These are phyloP conservation scores for Nelumbo lutea DNA, from an alignment of 164 flowering plant genomes.

Conservation along the genomic window DNA sequence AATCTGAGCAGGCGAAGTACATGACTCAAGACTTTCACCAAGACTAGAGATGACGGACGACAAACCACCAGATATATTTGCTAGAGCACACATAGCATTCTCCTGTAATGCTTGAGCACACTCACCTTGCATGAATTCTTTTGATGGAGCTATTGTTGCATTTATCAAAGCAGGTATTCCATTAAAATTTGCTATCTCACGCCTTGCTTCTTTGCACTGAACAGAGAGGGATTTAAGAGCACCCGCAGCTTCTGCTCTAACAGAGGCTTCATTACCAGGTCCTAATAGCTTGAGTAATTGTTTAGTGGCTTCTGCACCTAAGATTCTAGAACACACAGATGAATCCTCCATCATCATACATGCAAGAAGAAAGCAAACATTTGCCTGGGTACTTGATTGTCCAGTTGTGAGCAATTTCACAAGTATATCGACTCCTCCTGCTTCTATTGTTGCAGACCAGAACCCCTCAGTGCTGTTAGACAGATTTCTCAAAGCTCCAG, in stretches of 20 bases:
- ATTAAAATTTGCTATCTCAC: slow-evolving; percentile 54
- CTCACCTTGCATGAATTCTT: slow-evolving; percentile 87
- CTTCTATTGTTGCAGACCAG: slow-evolving; percentile 29
- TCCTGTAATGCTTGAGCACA: slow-evolving; percentile 82
- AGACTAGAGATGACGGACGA: slow-evolving; percentile 78
- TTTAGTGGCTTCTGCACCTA: not conserved
- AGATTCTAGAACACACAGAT: not conserved
- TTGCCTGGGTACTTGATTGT: slow-evolving; percentile 58
- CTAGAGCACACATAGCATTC: slow-evolving; percentile 87
- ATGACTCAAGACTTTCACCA: slow-evolving; percentile 78
- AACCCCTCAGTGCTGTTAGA: slow-evolving; percentile 66
- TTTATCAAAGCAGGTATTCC: slow-evolving; percentile 78
- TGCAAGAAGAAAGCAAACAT: slow-evolving; percentile 75
- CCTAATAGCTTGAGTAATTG: not conserved
- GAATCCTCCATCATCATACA: slow-evolving; percentile 31
- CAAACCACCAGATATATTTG: slow-evolving; percentile 80
- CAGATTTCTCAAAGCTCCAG: slow-evolving; percentile 65
- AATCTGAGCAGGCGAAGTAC: slow-evolving; percentile 64
- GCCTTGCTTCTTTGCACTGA: slow-evolving; percentile 66
- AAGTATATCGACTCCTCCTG: slow-evolving; percentile 42
- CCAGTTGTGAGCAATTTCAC: slow-evolving; percentile 63
- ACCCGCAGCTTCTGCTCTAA: slow-evolving; percentile 86
- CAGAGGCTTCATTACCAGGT: slow-evolving; percentile 39
- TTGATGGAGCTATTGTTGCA: slow-evolving; percentile 87
- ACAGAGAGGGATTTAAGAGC: slow-evolving; percentile 79